Base-by-base conservation (phyloP, 2,329 filamentous ascomycete species). In the Fusarium nurragi region DNA sequence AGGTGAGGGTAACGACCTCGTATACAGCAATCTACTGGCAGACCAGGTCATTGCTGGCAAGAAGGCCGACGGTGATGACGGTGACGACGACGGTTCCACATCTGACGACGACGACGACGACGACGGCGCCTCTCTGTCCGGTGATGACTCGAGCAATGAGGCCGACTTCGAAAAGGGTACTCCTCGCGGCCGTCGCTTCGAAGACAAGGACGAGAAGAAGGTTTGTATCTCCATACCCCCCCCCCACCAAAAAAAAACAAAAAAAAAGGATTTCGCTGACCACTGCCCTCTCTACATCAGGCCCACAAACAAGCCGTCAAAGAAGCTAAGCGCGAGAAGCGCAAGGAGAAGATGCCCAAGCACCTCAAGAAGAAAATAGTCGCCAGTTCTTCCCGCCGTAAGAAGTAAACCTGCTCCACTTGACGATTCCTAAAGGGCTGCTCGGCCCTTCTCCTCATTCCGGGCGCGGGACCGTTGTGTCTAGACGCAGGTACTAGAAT, bases 291-390 rank as follows among this genome's bases (percentile, higher is more conserved):
- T 12, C 34, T 14, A 26, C 7, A 7, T 13, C 54, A 84, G 81
- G 75, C 77, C 67, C 95, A 97, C 77, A 99, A 99, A 77, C 86
- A 88, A 75, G 90, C 90, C 2, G 90, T 97, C 69, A 99, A 98
- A 80, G 94, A 97, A 73, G 94, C 94, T 73, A 97, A 97, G 81
- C 88, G 93, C 32, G 94, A 97, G 77, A 93, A 96, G 81, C 84
- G 95, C 60, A 92, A 94, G 77, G 91, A 92, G 5, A 99, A 99
- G 83, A 97, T 99, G 79, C 94, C 95, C 1, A 99, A 99, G 80
- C 88, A 96, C 75, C 68, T 97, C 30, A 99, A 99, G 85, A 98
- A 97, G 83, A 92, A 90, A 75, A 78, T 97, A 56, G 86, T 97
- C 23, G 85, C 84, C 54, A 81, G 82, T 64, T 83, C 84, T 16